Conservation (phyloP, 2,329 filamentous ascomycete species). For the Cordyceps militaris region DNA sequence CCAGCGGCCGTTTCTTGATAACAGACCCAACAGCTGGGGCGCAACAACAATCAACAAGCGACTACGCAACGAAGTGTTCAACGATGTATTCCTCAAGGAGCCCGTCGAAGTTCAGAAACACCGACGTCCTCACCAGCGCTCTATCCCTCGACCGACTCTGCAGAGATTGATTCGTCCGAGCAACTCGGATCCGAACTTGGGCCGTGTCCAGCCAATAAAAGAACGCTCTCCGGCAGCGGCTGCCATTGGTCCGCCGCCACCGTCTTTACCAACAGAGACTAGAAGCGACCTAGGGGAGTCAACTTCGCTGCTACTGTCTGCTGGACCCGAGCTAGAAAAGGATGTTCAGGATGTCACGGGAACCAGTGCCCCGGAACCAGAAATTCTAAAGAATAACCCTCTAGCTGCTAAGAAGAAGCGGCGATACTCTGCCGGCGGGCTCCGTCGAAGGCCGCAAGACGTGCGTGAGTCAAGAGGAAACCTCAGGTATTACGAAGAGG, state of each 20-base stretch:
- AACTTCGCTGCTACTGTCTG: slow-evolving; percentile 20
- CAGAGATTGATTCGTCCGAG: slow-evolving; percentile 38
- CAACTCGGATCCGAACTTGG: slow-evolving; percentile 38
- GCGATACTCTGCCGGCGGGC: slow-evolving; percentile 80
- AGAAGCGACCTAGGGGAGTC: slow-evolving; percentile 29
- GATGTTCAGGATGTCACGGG: slow-evolving; percentile 51
- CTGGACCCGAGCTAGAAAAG: slow-evolving; percentile 29
- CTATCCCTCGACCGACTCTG: slow-evolving; percentile 48
- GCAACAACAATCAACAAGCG: slow-evolving; percentile 86
- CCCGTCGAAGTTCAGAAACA: slow-evolving; percentile 75
- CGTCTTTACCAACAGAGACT: slow-evolving; percentile 18
- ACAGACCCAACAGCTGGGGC: slow-evolving; percentile 68
- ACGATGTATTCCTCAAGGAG: slow-evolving; percentile 82
- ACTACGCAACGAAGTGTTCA: slow-evolving; percentile 83
- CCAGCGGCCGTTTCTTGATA: slow-evolving; percentile 38
- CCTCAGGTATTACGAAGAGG: slow-evolving; percentile 85
- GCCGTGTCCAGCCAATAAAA: slow-evolving; percentile 10
- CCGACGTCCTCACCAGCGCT: slow-evolving; percentile 61
- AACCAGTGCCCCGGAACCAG: slow-evolving; percentile 58
- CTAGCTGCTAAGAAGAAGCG: slow-evolving; percentile 47
- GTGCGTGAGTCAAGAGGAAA: slow-evolving; percentile 65
- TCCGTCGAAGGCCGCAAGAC: slow-evolving; percentile 66
- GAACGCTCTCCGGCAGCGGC: slow-evolving; percentile 1
- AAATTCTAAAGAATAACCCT: slow-evolving; percentile 41
- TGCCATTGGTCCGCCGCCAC: neutral